Conservation (phyloP, 768 basidiomycete genomes). For the Mycena capillaripes region DNA sequence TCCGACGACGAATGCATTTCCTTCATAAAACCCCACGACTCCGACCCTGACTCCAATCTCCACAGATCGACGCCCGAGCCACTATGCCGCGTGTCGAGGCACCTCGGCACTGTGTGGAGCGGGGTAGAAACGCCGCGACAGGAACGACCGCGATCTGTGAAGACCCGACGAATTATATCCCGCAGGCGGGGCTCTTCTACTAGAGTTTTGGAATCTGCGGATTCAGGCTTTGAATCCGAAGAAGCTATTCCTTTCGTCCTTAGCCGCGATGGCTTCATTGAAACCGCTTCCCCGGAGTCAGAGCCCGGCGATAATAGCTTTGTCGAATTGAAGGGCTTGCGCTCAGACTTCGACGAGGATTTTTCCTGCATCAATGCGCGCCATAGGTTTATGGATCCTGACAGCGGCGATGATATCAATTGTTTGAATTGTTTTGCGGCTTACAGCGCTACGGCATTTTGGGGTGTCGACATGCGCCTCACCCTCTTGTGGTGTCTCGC, state of each 20-base stretch:
- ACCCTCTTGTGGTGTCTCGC: slow-evolving; percentile 35
- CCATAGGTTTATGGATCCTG: background rate
- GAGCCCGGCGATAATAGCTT: background rate
- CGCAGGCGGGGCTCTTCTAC: background rate
- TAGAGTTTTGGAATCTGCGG: background rate
- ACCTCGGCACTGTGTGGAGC: slow-evolving; percentile 20
- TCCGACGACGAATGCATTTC: background rate
- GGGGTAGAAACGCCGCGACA: background rate
- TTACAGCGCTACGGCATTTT: slow-evolving; percentile 7
- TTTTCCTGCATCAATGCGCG: background rate
- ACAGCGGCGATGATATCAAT: slow-evolving; percentile 11
- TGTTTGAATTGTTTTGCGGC: slow-evolving; percentile 18
- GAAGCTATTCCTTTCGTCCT: background rate
- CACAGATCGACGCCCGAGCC: background rate
- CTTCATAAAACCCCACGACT: background rate
- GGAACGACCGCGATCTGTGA: background rate
- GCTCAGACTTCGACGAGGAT: slow-evolving; percentile 4
- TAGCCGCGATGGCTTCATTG: background rate
- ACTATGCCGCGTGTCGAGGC: slow-evolving; percentile 14
- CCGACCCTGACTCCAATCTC: background rate
- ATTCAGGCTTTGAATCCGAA: background rate
- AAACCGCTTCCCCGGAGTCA: background rate
- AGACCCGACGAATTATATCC: background rate
- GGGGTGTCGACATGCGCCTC: slow-evolving; percentile 31
- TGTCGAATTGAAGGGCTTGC: background rate